A percentile compares a stretch with the other conserved stretches of the same genome.
These are phyloP conservation scores for Acacia concinna DNA, from an alignment of 331 rosid species.

Conservation along the genomic window DNA sequence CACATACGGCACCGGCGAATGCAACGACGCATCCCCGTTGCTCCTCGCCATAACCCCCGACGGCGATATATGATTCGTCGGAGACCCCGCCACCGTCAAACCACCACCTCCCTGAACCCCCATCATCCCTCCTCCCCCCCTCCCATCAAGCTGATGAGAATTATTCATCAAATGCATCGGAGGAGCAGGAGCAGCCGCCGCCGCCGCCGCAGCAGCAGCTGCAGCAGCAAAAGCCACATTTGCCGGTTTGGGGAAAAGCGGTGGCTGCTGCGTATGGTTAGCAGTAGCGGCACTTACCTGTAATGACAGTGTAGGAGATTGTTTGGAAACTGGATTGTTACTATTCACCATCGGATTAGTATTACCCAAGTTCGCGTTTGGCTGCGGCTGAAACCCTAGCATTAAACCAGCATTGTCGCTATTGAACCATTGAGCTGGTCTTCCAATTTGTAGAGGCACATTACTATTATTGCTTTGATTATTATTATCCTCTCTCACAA, in stretches of 20 bases:
- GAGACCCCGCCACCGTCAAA: slow-evolving; percentile 57
- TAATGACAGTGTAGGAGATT: slow-evolving; percentile 43
- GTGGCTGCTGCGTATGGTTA: slow-evolving; percentile 47
- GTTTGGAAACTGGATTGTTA: slow-evolving; percentile 49
- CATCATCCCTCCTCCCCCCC: slow-evolving; percentile 40
- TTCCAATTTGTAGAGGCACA: slow-evolving; percentile 42
- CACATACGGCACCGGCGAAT: slow-evolving; percentile 72
- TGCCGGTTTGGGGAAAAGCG: slow-evolving; percentile 75
- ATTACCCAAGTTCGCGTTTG: slow-evolving; percentile 43
- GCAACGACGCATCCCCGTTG: slow-evolving; percentile 40
- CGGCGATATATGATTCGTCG: slow-evolving; percentile 57
- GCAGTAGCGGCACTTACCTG: slow-evolving; percentile 44
- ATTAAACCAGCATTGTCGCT: slow-evolving; percentile 39
- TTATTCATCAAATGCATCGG: slow-evolving; percentile 54
- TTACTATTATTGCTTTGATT: not conserved
- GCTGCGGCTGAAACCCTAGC: slow-evolving; percentile 62
- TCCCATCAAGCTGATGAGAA: slow-evolving; percentile 60
- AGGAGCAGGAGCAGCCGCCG: too few species aligned
- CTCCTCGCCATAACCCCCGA: slow-evolving; percentile 44
- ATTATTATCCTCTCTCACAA: slow-evolving; percentile 69
- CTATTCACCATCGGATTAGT: slow-evolving; percentile 40
- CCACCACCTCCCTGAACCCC: slow-evolving; percentile 45
- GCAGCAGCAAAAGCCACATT: slow-evolving; percentile 51
- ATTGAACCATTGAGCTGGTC: slow-evolving; percentile 51
- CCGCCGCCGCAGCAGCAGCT: slow-evolving; percentile 53